These are phyloP conservation scores for Cytospora leucostoma DNA, from an alignment of 2,329 filamentous ascomycete species.

Conservation along the genomic window DNA sequence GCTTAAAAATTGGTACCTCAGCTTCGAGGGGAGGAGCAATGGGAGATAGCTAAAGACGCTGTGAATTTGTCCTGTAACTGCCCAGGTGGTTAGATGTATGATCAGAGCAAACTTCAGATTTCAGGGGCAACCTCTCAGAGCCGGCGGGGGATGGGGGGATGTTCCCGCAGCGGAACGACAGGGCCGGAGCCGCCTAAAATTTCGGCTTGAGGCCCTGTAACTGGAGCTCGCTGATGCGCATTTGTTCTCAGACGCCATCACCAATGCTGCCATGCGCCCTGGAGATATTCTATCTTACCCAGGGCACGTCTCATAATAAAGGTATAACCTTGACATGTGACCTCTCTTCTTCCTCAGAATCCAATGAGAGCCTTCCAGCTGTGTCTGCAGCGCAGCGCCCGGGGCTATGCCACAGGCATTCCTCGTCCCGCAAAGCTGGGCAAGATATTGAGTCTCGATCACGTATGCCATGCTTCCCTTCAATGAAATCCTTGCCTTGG, in stretches of 20 bases:
- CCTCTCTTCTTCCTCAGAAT: neutral
- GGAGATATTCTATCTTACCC: too few species aligned
- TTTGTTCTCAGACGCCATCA: neutral
- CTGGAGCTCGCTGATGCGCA: neutral
- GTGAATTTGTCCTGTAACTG: too few species aligned
- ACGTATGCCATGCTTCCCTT: conserved; percentile 46
- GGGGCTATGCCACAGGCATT: conserved; percentile 42
- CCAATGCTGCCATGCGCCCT: neutral
- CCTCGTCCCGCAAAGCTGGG: conserved; percentile 41
- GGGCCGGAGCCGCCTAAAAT: conserved; percentile 1
- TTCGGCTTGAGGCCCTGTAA: neutral
- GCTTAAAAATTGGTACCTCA: neutral
- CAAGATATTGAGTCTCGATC: conserved; percentile 57
- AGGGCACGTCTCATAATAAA: neutral
- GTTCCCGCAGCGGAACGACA: neutral
- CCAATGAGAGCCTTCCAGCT: conserved; percentile 30
- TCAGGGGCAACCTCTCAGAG: too few species aligned
- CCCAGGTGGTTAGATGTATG: too few species aligned
- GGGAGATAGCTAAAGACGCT: neutral
- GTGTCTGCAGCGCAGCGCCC: conserved; percentile 32
- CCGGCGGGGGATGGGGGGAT: neutral
- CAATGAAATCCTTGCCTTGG: neutral
- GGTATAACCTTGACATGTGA: neutral
- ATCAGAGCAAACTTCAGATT: too few species aligned
- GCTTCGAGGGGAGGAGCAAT: neutral